A percentile compares a stretch with the other conserved stretches of the same genome.
These are phyloP conservation scores for Arthrobotrys musiformis DNA, from an alignment of 2,329 filamentous ascomycete genomes.

Conservation along the genomic window DNA sequence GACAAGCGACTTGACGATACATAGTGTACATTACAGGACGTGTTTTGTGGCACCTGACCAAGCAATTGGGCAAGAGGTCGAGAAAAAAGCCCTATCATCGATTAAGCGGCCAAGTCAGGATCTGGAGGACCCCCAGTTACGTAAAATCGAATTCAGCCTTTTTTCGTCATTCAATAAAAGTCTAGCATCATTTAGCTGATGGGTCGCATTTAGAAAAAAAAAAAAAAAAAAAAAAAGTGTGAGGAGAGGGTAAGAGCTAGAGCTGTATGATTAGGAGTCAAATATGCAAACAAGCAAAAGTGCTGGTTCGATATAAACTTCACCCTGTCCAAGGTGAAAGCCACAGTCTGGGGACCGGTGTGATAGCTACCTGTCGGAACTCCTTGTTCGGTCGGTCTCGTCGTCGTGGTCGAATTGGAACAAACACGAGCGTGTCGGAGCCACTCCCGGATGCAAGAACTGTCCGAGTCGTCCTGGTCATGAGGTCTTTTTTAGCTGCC, in stretches of 20 bases:
- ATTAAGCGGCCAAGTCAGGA: constrained; percentile 43
- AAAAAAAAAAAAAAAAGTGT: background rate
- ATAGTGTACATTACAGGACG: no score
- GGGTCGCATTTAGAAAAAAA: background rate
- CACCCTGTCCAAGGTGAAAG: constrained; percentile 26
- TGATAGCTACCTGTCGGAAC: constrained; percentile 34
- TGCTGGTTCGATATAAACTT: constrained; percentile 6
- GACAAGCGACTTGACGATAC: constrained; percentile 11
- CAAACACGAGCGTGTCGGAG: constrained; percentile 33
- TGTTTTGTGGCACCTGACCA: constrained; percentile 46
- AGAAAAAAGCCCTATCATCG: constrained; percentile 26
- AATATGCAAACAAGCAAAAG: constrained; percentile 4
- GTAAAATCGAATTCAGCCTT: constrained; percentile 52
- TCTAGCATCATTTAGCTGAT: constrained; percentile 40
- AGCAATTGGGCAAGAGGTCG: constrained; percentile 33
- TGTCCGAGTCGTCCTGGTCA: constrained; percentile 49
- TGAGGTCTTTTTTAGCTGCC: constrained; percentile 47
- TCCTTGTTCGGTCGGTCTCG: constrained; percentile 29
- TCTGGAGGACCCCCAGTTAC: constrained; percentile 25
- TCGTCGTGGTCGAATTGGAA: constrained; percentile 34
- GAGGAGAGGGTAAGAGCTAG: background rate
- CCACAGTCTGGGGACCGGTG: constrained; percentile 25
- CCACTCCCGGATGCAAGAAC: constrained; percentile 51
- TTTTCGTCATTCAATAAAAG: constrained; percentile 29
- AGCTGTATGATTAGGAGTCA: background rate